These are phyloP conservation scores for Marvania coccoides DNA, from an alignment of 139 green algal species.

Conservation along the genomic window DNA sequence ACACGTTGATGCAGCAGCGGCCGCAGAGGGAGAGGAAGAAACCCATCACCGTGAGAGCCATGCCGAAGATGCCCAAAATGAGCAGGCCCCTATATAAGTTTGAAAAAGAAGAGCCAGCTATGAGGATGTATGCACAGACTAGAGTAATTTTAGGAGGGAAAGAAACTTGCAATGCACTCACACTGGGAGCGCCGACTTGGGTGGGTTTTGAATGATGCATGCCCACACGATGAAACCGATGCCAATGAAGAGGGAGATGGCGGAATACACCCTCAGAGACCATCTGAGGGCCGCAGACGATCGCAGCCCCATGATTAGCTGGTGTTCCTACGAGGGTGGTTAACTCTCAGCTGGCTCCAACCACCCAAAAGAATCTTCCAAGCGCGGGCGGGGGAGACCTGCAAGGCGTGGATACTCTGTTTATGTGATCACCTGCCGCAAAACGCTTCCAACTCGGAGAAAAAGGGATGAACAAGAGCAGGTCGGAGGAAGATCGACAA, in stretches of 20 bases:
- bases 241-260: constrained; percentile 6
- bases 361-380: no score
- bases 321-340: no score
- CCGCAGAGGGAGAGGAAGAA: constrained; percentile 8
- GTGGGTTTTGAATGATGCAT: constrained; percentile 28
- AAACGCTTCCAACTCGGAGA: no score
- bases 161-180: no score
- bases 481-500: no score
- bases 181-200: constrained; percentile 25
- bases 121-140: no score
- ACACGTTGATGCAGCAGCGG: constrained; percentile 18
- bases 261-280: constrained; percentile 10
- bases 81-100: constrained; percentile 21
- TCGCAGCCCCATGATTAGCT: background rate
- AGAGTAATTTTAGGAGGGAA: no score
- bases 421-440: no score
- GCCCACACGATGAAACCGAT: constrained; percentile 33
- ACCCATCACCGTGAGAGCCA: constrained; percentile 13
- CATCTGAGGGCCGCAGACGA: constrained; percentile 6
- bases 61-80: constrained; percentile 17
- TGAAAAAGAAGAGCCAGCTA: background rate
- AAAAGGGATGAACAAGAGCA: no score
- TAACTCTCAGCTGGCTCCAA: no score
- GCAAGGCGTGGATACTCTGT: no score
- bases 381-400: no score